phyloP scores from a whole-genome alignment of 306 rosid species.

The Begonia masoniana region DNA sequence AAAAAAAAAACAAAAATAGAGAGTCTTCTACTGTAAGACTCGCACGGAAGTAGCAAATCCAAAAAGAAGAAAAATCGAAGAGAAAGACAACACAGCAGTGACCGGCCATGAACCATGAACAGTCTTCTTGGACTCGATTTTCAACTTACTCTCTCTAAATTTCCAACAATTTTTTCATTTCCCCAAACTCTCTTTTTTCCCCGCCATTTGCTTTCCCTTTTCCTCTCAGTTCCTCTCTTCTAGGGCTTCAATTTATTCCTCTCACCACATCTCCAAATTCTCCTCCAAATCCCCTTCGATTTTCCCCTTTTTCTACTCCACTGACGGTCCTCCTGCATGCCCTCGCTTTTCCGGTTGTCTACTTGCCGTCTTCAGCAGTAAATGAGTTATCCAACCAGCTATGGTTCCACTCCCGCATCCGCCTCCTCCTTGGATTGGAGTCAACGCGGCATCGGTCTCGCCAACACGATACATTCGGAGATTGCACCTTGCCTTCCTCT shows the following conservation, averaged over 20 bases:
- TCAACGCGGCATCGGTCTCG: constrained; percentile 53
- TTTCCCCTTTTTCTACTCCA: constrained; percentile 19
- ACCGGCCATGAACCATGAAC: too few relatives aligned
- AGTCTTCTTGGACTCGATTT: not conserved
- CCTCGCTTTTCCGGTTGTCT: constrained; percentile 16
- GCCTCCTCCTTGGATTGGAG: constrained; percentile 6
- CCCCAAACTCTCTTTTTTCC: constrained; percentile 36
- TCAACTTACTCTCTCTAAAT: constrained; percentile 2
- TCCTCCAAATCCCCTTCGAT: constrained; percentile 15
- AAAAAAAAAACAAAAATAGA: too few relatives aligned
- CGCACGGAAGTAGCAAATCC: not conserved
- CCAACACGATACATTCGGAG: constrained; percentile 79
- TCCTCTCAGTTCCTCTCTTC: constrained; percentile 17
- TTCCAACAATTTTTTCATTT: constrained; percentile 19
- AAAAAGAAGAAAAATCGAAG: not conserved
- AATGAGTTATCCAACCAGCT: constrained; percentile 44
- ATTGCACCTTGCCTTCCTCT: constrained; percentile 81
- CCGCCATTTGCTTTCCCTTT: constrained; percentile 74
- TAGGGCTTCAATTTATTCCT: constrained; percentile 45
- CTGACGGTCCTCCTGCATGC: constrained; percentile 37
- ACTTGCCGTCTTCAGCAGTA: constrained; percentile 30
- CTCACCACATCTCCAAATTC: too few relatives aligned
- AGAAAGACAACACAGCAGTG: not conserved
- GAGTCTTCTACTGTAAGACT: too few relatives aligned
- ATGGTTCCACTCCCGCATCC: constrained; percentile 9